A percentile compares a stretch with the other conserved stretches of the same genome.
Evolutionary conservation across 73 alveolate genomes (phyloP).

Genomic region (Tetrahymena thermophila): DNA sequence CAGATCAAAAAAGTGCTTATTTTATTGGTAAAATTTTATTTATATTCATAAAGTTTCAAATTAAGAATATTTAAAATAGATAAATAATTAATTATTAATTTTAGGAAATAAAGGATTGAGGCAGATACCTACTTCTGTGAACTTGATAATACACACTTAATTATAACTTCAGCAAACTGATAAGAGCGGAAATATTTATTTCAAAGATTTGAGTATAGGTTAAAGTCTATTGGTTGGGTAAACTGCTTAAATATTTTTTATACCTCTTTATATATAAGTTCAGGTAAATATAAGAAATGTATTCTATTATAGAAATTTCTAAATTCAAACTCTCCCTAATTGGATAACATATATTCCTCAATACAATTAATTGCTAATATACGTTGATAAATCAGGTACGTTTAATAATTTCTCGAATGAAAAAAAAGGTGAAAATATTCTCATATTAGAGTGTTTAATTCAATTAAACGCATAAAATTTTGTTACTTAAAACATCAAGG

Average conservation of each 20-base stretch:
- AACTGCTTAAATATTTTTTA: neutral
- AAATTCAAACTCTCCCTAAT: neutral
- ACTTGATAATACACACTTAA: neutral
- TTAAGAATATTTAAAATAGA: too few species aligned
- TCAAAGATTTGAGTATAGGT: neutral
- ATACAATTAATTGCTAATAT: neutral
- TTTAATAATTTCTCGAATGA: neutral
- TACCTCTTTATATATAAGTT: neutral
- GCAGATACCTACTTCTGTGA: neutral
- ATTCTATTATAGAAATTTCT: neutral
- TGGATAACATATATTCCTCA: neutral
- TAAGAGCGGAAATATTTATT: neutral
- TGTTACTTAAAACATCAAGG: neutral
- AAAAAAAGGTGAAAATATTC: neutral
- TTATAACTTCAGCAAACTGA: neutral
- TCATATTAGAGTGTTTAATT: neutral
- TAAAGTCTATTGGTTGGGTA: neutral
- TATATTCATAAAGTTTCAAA: too few species aligned
- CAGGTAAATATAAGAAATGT: neutral
- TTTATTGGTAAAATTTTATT: neutral
- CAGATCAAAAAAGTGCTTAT: neutral
- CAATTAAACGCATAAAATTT: neutral
- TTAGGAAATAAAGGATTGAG: neutral
- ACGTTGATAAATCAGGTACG: neutral
- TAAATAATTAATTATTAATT: too few species aligned